Conservation (phyloP, 1,284 basidiomycete genomes). For the Lentinula novae-zelandiae region DNA sequence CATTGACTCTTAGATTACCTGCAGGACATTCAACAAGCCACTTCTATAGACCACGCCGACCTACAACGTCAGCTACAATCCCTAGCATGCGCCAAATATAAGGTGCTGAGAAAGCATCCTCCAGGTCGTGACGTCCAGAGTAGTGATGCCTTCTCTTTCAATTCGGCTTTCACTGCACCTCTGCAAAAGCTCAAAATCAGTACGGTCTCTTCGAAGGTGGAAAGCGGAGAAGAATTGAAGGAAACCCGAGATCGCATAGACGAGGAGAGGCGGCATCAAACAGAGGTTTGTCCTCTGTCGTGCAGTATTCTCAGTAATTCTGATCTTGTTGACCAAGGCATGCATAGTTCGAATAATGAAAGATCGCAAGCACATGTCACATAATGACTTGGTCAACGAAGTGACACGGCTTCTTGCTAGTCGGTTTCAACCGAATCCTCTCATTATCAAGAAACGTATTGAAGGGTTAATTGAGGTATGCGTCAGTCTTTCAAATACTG, state of each 20-base stretch:
- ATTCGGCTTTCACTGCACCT: constrained; percentile 73
- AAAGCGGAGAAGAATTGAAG: constrained; percentile 83
- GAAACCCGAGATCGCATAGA: constrained; percentile 92
- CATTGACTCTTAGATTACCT: background rate
- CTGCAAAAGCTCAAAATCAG: constrained; percentile 94
- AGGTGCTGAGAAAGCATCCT: constrained; percentile 90
- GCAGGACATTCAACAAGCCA: constrained; percentile 70
- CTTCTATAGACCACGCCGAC: constrained; percentile 74
- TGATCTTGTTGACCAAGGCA: constrained; percentile 51
- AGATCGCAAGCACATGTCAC: constrained; percentile 84
- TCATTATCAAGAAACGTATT: constrained; percentile 91
- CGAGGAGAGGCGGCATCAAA: constrained; percentile 88
- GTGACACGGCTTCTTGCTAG: constrained; percentile 82
- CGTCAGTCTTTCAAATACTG: constrained; percentile 1
- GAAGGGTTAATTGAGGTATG: constrained; percentile 91
- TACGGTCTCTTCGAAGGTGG: constrained; percentile 84
- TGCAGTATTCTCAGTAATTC: background rate
- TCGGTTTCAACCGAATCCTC: constrained; percentile 85
- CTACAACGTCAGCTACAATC: constrained; percentile 92
- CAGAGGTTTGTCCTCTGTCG: constrained; percentile 61
- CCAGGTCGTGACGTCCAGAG: constrained; percentile 78
- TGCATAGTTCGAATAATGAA: constrained; percentile 99
- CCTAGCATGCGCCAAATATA: constrained; percentile 95
- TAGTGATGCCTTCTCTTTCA: constrained; percentile 88
- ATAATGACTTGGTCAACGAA: constrained; percentile 90